Conservation (phyloP, 2,329 filamentous ascomycete species). For the Dissoconium aciculare region DNA sequence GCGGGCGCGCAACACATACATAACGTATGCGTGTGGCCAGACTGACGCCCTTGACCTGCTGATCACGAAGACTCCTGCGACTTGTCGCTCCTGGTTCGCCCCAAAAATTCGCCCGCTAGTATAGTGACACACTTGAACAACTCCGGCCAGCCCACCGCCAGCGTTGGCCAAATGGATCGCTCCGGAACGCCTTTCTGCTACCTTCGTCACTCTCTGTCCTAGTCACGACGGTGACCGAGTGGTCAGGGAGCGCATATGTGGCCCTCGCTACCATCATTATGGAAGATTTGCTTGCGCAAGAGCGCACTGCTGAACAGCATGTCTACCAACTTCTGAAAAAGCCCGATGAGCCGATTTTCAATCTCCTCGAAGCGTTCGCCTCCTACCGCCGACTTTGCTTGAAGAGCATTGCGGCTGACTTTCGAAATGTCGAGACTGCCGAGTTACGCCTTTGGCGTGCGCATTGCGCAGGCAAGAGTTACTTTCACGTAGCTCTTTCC, state of each 20-base stretch:
- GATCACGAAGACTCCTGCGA: too few relatives aligned
- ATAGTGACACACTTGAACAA: conserved; percentile 1
- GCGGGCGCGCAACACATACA: too few relatives aligned
- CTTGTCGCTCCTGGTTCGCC: too few relatives aligned
- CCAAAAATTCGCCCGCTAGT: too few relatives aligned
- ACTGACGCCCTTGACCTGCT: too few relatives aligned
- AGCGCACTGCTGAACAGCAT: conserved; percentile 18
- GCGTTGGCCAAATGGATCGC: conserved; percentile 37
- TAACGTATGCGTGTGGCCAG: too few relatives aligned
- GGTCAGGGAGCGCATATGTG: conserved; percentile 15
- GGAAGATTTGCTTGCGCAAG: conserved; percentile 20
- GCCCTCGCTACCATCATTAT: conserved; percentile 16
- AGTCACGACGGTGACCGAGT: not conserved
- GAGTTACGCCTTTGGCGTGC: conserved; percentile 64
- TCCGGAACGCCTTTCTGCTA: conserved; percentile 28
- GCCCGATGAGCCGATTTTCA: conserved; percentile 12
- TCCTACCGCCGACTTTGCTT: conserved; percentile 55
- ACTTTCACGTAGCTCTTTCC: conserved; percentile 57
- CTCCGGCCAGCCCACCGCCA: conserved; percentile 5
- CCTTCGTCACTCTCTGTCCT: not conserved
- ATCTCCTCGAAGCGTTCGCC: conserved; percentile 15
- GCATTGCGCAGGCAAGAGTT: conserved; percentile 62
- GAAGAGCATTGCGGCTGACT: conserved; percentile 56
- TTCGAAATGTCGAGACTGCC: conserved; percentile 48
- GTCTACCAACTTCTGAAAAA: conserved; percentile 16